phyloP scores from a whole-genome alignment of 2,329 filamentous ascomycete genomes.

The Aspergillus sp. region DNA sequence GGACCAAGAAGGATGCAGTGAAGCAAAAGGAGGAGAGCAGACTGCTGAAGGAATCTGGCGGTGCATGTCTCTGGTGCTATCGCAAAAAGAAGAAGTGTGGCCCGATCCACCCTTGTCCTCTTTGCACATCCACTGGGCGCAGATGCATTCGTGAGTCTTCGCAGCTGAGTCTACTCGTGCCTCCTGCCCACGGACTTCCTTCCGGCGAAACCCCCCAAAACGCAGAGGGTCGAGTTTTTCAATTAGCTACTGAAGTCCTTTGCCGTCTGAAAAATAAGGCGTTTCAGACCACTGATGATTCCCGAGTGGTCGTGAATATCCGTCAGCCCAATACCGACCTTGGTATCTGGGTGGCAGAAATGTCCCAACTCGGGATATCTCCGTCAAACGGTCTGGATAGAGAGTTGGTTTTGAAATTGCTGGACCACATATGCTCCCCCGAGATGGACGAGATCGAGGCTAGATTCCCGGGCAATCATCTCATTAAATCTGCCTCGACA shows the following conservation, averaged over 20 bases:
- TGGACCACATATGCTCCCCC: slow-evolving; percentile 3
- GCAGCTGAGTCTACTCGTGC: slow-evolving; percentile 11
- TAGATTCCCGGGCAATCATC: not conserved
- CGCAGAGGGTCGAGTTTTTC: no score
- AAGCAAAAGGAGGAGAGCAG: slow-evolving; percentile 11
- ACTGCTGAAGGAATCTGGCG: slow-evolving; percentile 17
- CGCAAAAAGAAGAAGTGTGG: slow-evolving; percentile 24
- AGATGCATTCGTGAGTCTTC: slow-evolving; percentile 17
- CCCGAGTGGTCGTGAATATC: slow-evolving; percentile 9
- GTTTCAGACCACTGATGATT: not conserved
- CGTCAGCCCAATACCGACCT: slow-evolving; percentile 4
- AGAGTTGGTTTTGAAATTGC: slow-evolving; percentile 4
- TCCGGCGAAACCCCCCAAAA: no score
- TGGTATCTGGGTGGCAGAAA: slow-evolving; percentile 7
- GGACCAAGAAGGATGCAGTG: slow-evolving; percentile 8
- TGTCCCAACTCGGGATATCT: not conserved
- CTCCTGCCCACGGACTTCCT: not conserved
- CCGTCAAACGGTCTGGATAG: slow-evolving; percentile 3
- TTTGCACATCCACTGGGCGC: slow-evolving; percentile 9
- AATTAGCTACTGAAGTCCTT: slow-evolving; percentile 1
- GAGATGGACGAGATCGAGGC: slow-evolving; percentile 3
- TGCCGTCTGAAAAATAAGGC: slow-evolving; percentile 2
- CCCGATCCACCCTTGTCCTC: slow-evolving; percentile 11
- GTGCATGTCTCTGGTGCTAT: slow-evolving; percentile 24
- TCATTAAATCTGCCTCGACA: slow-evolving; percentile 6